Conservation (phyloP, 169 alveolate species). For the Eimeria zaria region DNA sequence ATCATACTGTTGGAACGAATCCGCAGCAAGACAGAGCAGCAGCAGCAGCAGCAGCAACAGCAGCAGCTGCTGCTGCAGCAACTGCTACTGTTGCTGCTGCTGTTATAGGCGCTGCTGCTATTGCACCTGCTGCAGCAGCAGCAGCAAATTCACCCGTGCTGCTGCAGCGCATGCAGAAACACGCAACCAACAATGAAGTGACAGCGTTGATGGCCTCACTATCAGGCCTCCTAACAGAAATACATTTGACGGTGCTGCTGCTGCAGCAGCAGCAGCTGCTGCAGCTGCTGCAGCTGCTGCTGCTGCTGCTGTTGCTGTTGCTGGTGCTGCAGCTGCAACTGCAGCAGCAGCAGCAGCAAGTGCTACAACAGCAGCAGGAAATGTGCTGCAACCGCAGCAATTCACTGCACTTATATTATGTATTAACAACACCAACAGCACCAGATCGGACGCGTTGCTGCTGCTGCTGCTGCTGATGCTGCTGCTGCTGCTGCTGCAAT, state of each 20-base stretch:
- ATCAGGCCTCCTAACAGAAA: background rate
- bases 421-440: slow-evolving; percentile 32
- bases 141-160: background rate
- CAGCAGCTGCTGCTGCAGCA: too few relatives aligned
- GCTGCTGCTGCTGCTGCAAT: too few relatives aligned
- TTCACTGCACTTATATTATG: background rate
- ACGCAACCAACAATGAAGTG: background rate
- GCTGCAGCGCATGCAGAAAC: background rate
- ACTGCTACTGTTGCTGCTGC: too few relatives aligned
- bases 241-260: slow-evolving; percentile 4
- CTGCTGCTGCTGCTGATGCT: slow-evolving; percentile 17
- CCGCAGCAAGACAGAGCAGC: background rate
- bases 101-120: slow-evolving; percentile 25
- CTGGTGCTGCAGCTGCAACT: background rate
- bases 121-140: background rate
- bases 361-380: background rate
- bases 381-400: too few relatives aligned
- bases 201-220: background rate
- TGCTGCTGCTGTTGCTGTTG: background rate
- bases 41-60: too few relatives aligned
- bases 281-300: background rate
- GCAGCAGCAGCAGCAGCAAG: background rate
- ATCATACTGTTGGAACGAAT: background rate
- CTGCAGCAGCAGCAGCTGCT: background rate
- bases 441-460: slow-evolving; percentile 43